Evolutionary conservation across 1,139 yeast species (phyloP).

Genomic region (Kodamaea plutei): DNA sequence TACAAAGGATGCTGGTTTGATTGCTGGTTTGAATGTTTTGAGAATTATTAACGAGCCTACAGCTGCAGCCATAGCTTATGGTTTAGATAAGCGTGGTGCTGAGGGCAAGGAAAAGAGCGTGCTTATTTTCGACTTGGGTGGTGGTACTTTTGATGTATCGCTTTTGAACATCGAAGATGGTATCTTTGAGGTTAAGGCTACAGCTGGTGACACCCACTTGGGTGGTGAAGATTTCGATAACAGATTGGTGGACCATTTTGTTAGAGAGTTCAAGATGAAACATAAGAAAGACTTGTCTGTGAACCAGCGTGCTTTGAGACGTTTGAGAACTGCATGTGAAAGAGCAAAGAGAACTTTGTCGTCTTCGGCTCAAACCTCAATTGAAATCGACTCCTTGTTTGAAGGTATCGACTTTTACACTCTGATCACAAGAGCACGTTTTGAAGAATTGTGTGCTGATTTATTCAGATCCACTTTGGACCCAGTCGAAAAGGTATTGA

Average conservation of each 20-base stretch:
- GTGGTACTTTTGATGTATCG: slow-evolving; percentile 49
- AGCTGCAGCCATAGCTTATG: slow-evolving; percentile 50
- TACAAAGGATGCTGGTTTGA: slow-evolving; percentile 48
- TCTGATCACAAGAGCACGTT: slow-evolving; percentile 85
- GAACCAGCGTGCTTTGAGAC: slow-evolving; percentile 81
- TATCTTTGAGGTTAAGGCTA: slow-evolving; percentile 22
- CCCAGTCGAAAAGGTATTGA: slow-evolving; percentile 83
- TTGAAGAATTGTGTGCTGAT: slow-evolving; percentile 82
- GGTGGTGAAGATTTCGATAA: slow-evolving; percentile 63
- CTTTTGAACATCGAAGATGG: slow-evolving; percentile 21
- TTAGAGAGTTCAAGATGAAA: slow-evolving; percentile 82
- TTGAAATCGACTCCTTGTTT: slow-evolving; percentile 78
- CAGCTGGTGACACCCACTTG: slow-evolving; percentile 26
- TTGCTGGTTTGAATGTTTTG: slow-evolving; percentile 48
- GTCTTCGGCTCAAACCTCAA: slow-evolving; percentile 80
- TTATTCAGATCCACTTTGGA: slow-evolving; percentile 81
- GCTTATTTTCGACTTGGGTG: slow-evolving; percentile 48
- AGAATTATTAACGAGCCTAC: slow-evolving; percentile 50
- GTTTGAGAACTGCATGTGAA: slow-evolving; percentile 89
- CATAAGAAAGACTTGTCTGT: slow-evolving; percentile 68
- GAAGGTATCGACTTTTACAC: slow-evolving; percentile 82
- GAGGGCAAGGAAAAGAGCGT: slow-evolving; percentile 21
- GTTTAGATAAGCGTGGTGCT: slow-evolving; percentile 36
- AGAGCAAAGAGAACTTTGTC: slow-evolving; percentile 90
- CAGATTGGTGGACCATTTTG: slow-evolving; percentile 74